A percentile compares a stretch with the other conserved stretches of the same genome.
Evolutionary conservation across 1,139 yeast species (phyloP).

Genomic region (Pichia cactophila): DNA sequence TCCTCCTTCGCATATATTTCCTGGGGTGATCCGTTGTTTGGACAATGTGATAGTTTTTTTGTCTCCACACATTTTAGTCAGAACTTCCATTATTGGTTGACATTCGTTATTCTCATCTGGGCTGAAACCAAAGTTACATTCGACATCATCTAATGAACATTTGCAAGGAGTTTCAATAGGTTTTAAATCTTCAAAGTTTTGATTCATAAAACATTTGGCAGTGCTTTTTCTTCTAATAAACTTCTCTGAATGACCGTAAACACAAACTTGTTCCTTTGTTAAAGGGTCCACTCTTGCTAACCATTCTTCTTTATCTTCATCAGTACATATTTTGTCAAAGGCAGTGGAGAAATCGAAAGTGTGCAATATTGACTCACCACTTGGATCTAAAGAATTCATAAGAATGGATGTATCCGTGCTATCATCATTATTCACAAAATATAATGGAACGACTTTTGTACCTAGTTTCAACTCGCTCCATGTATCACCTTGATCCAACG

Average conservation of each 20-base stretch:
- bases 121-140: slow-evolving; percentile 59
- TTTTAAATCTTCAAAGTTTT: slow-evolving; percentile 51
- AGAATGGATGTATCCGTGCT: slow-evolving; percentile 61
- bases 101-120: slow-evolving; percentile 42
- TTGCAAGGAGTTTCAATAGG: slow-evolving; percentile 53
- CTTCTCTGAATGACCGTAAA: slow-evolving; percentile 66
- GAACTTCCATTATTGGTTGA: slow-evolving; percentile 36
- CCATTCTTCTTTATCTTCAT: slow-evolving; percentile 62
- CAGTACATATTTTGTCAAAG: slow-evolving; percentile 43
- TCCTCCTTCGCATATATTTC: slow-evolving; percentile 26
- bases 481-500: slow-evolving; percentile 66
- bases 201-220: slow-evolving; percentile 62
- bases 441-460: slow-evolving; percentile 37
- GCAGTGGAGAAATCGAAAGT: slow-evolving; percentile 59
- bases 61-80: slow-evolving; percentile 18
- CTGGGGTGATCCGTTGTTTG: slow-evolving; percentile 21
- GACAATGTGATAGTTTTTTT: slow-evolving; percentile 18
- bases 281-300: slow-evolving; percentile 43
- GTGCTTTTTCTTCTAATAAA: slow-evolving; percentile 62
- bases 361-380: slow-evolving; percentile 27
- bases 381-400: slow-evolving; percentile 30
- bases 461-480: slow-evolving; percentile 55
- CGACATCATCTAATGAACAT: slow-evolving; percentile 62
- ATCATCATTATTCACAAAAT: slow-evolving; percentile 58
- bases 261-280: slow-evolving; percentile 51